Evolutionary conservation across 2,329 filamentous ascomycete genomes (phyloP).

Genomic region (Cordyceps javanica): DNA sequence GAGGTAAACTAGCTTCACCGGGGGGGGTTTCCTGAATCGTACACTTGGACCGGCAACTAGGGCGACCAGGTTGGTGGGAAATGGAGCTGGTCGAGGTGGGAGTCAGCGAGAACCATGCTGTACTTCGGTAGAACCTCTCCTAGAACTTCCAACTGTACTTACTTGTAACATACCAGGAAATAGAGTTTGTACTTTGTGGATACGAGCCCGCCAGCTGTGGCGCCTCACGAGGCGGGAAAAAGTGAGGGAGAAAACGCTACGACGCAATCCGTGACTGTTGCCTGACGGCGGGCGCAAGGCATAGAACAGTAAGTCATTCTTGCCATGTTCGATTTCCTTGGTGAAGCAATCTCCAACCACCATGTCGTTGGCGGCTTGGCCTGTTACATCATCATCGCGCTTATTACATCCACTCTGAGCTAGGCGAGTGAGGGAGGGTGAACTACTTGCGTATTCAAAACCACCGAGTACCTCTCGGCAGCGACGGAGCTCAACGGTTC

Average conservation of each 20-base stretch:
- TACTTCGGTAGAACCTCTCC: background rate
- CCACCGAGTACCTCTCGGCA: background rate
- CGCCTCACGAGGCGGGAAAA: background rate
- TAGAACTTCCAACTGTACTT: background rate
- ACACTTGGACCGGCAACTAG: background rate
- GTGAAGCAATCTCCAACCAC: too few relatives aligned
- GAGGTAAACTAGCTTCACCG: background rate
- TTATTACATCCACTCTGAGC: background rate
- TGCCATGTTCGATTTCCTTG: too few relatives aligned
- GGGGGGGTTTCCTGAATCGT: slow-evolving; percentile 7
- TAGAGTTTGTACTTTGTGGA: slow-evolving; percentile 9
- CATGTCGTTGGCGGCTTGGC: too few relatives aligned
- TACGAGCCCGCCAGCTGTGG: slow-evolving; percentile 1
- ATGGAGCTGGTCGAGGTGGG: background rate
- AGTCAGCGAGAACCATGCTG: too few relatives aligned
- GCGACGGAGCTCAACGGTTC: background rate
- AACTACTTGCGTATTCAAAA: background rate
- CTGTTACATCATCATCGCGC: too few relatives aligned
- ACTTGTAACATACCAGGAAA: background rate
- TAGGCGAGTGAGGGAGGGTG: background rate
- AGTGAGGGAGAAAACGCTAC: background rate
- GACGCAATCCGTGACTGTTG: background rate
- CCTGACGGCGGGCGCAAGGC: background rate
- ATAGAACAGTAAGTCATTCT: too few relatives aligned
- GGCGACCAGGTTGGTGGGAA: background rate